phyloP scores from a whole-genome alignment of 495 filamentous ascomycete genomes.

The Darksidea phi region DNA sequence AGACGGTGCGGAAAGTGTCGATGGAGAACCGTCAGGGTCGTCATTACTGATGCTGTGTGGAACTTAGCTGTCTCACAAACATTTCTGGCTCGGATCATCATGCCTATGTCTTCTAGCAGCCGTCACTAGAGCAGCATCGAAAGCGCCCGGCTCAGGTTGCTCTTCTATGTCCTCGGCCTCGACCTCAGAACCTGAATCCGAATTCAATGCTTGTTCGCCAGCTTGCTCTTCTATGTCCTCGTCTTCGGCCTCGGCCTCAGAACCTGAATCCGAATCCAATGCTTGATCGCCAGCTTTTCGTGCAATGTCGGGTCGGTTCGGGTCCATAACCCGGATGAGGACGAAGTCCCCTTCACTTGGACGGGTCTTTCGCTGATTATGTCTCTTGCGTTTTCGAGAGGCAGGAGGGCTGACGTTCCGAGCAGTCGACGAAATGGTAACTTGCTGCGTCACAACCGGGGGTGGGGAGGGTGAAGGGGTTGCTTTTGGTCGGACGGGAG shows the following conservation, averaged over 20 bases:
- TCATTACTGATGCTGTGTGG: too few relatives aligned
- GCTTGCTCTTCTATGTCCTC: slow-evolving; percentile 36
- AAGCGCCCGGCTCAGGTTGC: too few relatives aligned
- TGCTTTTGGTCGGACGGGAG: slow-evolving; percentile 28
- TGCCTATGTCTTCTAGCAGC: too few relatives aligned
- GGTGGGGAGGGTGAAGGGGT: slow-evolving; percentile 38
- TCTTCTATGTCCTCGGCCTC: too few relatives aligned
- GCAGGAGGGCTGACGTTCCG: slow-evolving; percentile 36
- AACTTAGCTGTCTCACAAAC: too few relatives aligned
- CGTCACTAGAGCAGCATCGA: too few relatives aligned
- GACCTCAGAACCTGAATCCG: too few relatives aligned
- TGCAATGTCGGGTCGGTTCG: slow-evolving; percentile 40
- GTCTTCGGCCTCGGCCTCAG: slow-evolving; percentile 34
- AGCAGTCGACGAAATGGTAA: slow-evolving; percentile 15
- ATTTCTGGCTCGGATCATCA: too few relatives aligned
- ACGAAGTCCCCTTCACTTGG: slow-evolving; percentile 40
- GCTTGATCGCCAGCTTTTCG: slow-evolving; percentile 31
- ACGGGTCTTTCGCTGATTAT: slow-evolving; percentile 36
- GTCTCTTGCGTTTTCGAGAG: slow-evolving; percentile 33
- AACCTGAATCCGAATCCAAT: slow-evolving; percentile 35
- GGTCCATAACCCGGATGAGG: slow-evolving; percentile 35
- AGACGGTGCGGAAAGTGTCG: too few relatives aligned
- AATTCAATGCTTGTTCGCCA: too few relatives aligned
- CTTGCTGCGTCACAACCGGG: slow-evolving; percentile 27
- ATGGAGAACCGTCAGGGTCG: too few relatives aligned